These are phyloP conservation scores for Colletotrichum echinochloae DNA, from an alignment of 2,329 filamentous ascomycete species.

Conservation along the genomic window DNA sequence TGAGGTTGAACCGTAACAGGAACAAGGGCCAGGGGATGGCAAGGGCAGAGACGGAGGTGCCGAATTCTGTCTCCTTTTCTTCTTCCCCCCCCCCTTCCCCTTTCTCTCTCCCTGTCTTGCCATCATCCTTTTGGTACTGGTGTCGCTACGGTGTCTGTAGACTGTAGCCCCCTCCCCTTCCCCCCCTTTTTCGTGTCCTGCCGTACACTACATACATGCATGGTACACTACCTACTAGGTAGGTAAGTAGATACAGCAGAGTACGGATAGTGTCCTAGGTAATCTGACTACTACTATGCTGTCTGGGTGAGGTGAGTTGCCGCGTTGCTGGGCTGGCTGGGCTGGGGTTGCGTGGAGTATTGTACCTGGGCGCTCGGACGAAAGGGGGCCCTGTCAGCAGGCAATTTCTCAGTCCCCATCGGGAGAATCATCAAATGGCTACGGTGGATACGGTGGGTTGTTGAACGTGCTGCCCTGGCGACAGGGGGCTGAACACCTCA, in stretches of 20 bases:
- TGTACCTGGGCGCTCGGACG: neutral
- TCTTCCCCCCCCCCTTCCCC: no score
- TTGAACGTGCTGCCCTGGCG: neutral
- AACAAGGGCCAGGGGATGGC: slow-evolving; percentile 2
- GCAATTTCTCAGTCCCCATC: neutral
- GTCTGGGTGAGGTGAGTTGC: slow-evolving; percentile 20
- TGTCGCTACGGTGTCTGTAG: neutral
- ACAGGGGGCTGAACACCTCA: slow-evolving; percentile 30
- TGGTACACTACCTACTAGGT: no score
- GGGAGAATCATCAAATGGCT: neutral
- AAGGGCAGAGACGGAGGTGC: slow-evolving; percentile 24
- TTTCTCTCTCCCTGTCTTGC: neutral
- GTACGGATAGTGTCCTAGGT: neutral
- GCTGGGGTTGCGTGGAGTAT: neutral
- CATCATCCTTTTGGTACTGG: neutral
- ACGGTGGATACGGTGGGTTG: slow-evolving; percentile 18
- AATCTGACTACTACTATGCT: neutral
- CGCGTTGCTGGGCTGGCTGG: neutral
- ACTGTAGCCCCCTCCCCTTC: neutral
- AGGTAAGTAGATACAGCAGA: no score
- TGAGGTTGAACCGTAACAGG: slow-evolving; percentile 37
- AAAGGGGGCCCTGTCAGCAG: neutral
- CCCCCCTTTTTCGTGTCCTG: neutral
- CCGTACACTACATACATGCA: neutral
- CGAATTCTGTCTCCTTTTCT: slow-evolving; percentile 25